Base-by-base conservation (phyloP, 768 basidiomycete genomes). In the Ephemerocybe angulata region DNA sequence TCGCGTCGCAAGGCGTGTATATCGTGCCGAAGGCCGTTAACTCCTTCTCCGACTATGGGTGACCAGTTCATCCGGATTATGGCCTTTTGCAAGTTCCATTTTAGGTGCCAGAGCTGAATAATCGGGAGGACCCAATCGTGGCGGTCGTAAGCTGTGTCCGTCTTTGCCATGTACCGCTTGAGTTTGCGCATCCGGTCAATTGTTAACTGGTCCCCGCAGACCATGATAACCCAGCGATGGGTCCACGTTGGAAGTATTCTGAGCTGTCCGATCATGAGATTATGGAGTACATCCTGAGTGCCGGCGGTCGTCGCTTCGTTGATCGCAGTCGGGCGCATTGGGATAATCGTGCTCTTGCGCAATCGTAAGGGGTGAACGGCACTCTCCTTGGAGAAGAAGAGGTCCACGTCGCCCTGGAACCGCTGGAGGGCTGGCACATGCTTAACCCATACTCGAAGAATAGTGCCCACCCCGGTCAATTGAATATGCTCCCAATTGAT, bases 21-120 rank as follows among this genome's bases (percentile, higher is more conserved):
- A 33, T 58, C 61, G 21, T 50, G 48, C 11, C 50, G 61, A 0
- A 62, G 40, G 22, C 59, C 58, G n/a, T 51, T 49, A 8, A 47
- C 53, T 0, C 15, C 53, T 19, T 58, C 53, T 0, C 12, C 59
- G 7, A 52, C 27, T 12, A 43, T 37, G 6, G 6, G 12, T 35
- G 28, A 37, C 59, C 57, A 60, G 47, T 64, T 57, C 17, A 59
- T 50, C 3, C 50, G 41, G 22, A 62, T 57, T 21, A 64, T 58
- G 3, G 46, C 35, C 44, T 62, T 60, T 28, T 57, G 57, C 48
- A 48, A 58, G 1, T 33, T 41, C 63, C 63, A 64, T 19, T 59
- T 57, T 40, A 64, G 47, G 27, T 64, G 61, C 58, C 63, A 62
- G 0, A 60, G 19, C 25, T 63, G 62, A 17, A 63, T 62, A 1